A percentile compares a stretch with the other conserved stretches of the same genome.
phyloP scores from a whole-genome alignment of 345 rosid species.

The Citrus medica region DNA sequence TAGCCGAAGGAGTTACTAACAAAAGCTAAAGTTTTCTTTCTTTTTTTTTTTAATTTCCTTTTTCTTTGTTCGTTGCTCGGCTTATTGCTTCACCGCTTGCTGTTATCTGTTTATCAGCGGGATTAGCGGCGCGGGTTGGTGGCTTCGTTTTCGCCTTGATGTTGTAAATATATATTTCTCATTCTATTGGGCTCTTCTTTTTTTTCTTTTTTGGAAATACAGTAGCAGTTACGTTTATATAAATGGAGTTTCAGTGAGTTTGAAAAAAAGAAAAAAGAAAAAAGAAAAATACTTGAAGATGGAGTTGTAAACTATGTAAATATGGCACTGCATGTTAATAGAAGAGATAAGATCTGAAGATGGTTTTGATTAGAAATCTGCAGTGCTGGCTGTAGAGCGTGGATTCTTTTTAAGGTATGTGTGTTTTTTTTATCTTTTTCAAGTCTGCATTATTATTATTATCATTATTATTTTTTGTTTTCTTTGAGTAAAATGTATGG shows the following conservation, averaged over 20 bases:
- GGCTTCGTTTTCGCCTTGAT: not conserved
- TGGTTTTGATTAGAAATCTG: slow-evolving; percentile 27
- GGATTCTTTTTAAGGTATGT: slow-evolving; percentile 33
- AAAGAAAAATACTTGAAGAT: not conserved
- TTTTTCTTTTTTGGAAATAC: not conserved
- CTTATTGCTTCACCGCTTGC: not conserved
- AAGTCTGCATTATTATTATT: slow-evolving; percentile 9
- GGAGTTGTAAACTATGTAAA: not conserved
- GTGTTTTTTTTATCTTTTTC: not conserved
- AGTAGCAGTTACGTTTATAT: not conserved
- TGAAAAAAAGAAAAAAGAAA: not conserved
- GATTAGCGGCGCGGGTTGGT: slow-evolving; percentile 12
- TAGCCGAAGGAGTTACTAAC: not conserved
- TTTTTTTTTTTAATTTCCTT: too few relatives aligned
- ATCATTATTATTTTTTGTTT: slow-evolving; percentile 5
- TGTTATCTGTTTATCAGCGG: slow-evolving; percentile 1
- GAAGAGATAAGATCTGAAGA: slow-evolving; percentile 40
- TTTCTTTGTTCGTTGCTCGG: not conserved
- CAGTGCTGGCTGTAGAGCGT: not conserved
- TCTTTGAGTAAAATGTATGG: not conserved
- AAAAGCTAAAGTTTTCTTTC: not conserved
- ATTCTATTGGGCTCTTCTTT: slow-evolving; percentile 3
- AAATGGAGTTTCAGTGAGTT: not conserved
- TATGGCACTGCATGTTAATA: slow-evolving; percentile 16
- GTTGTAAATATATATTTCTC: not conserved